Evolutionary conservation across 106 monocot species (phyloP).

Genomic region (Dendrobium huoshanense): DNA sequence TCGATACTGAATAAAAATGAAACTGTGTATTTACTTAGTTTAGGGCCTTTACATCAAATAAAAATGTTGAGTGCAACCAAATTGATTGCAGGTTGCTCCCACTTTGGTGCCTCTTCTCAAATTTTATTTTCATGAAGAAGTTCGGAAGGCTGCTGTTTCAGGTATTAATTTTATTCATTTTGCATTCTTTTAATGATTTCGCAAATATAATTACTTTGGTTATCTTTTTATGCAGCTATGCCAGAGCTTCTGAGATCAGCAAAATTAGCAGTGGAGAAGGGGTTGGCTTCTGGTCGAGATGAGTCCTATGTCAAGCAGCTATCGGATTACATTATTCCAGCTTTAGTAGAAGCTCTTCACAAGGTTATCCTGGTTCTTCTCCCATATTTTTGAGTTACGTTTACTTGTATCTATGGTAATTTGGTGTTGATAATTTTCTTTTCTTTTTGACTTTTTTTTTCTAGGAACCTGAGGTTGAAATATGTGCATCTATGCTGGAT

Average conservation of each 20-base stretch:
- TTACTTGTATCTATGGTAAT: not conserved
- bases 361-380: constrained; percentile 34
- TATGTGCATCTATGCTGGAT: constrained; percentile 85
- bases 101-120: constrained; percentile 90
- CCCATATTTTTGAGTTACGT: not conserved
- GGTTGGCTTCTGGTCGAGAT: constrained; percentile 79
- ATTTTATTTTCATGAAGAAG: constrained; percentile 98
- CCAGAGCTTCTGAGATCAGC: constrained; percentile 94
- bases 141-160: constrained; percentile 92
- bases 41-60: not conserved
- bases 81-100: constrained; percentile 69
- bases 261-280: constrained; percentile 85
- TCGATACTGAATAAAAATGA: constrained; percentile 13
- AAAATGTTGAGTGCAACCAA: not conserved
- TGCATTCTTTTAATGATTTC: not conserved
- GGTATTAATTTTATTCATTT: constrained; percentile 31
- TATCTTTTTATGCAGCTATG: constrained; percentile 49
- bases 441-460: constrained; percentile 1
- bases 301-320: constrained; percentile 89
- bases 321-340: constrained; percentile 83
- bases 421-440: not conserved
- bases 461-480: constrained; percentile 90
- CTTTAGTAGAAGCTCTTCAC: constrained; percentile 87
- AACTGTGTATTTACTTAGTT: constrained; percentile 1
- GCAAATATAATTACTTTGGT: not conserved